Percentiles rank a stretch among this genome's conserved stretches.
phyloP scores from a whole-genome alignment of 768 basidiomycete genomes.

The Lentinula raphanica region DNA sequence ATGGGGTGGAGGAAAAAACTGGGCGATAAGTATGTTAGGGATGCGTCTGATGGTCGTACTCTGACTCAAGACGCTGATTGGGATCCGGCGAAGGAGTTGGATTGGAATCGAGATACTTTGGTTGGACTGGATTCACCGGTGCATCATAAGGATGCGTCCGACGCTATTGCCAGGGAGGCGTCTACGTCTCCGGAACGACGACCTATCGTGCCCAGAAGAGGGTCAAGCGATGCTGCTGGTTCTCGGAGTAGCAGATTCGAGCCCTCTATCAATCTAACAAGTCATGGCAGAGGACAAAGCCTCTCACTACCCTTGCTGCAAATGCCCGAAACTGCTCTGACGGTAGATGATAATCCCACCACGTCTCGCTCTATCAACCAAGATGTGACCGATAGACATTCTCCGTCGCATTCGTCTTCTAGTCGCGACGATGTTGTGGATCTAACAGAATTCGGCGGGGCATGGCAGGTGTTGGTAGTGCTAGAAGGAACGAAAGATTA shows the following conservation, averaged over 20 bases:
- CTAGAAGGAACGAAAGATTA: constrained; percentile 3
- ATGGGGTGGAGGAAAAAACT: constrained; percentile 6
- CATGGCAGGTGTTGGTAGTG: constrained; percentile 1
- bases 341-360: neutral
- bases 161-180: neutral
- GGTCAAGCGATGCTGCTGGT: neutral
- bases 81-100: constrained; percentile 14
- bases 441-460: neutral
- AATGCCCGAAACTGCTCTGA: neutral
- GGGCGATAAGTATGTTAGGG: neutral
- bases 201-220: neutral
- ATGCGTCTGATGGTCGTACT: neutral
- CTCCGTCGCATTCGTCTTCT: neutral
- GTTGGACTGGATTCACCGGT: constrained; percentile 13
- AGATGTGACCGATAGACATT: neutral
- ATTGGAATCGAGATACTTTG: constrained; percentile 23
- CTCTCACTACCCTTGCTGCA: neutral
- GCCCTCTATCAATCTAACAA: neutral
- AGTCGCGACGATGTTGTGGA: neutral
- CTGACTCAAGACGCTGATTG: constrained; percentile 17
- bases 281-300: neutral
- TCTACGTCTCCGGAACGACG: neutral
- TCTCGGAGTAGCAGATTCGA: neutral
- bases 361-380: neutral
- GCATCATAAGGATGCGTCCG: neutral